These are phyloP conservation scores for Panaeolus cyanescens DNA, from an alignment of 768 basidiomycete species.

Conservation along the genomic window DNA sequence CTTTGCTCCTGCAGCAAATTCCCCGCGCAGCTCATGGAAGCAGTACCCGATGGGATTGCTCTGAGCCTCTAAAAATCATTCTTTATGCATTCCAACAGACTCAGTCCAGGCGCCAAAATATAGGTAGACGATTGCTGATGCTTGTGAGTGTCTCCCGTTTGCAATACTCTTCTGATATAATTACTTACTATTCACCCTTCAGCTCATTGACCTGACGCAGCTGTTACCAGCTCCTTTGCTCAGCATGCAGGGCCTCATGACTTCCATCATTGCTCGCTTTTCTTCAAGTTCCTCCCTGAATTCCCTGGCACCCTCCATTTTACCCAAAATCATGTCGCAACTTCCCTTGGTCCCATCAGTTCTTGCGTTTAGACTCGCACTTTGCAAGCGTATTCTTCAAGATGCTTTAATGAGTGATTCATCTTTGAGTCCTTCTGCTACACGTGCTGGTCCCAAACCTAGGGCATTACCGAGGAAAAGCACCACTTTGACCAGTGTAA, in stretches of 20 bases:
- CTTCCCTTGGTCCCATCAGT: slow-evolving; percentile 35
- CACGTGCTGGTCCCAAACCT: neutral
- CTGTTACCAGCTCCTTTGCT: slow-evolving; percentile 7
- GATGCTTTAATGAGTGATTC: slow-evolving; percentile 4
- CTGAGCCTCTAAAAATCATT: slow-evolving; percentile 23
- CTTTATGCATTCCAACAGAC: slow-evolving; percentile 22
- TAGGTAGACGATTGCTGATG: slow-evolving; percentile 13
- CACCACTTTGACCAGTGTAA: neutral
- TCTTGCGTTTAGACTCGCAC: slow-evolving; percentile 41
- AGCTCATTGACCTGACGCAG: slow-evolving; percentile 13
- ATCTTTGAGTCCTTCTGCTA: neutral
- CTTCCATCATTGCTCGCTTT: slow-evolving; percentile 11
- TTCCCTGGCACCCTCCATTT: slow-evolving; percentile 20
- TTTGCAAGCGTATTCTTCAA: slow-evolving; percentile 38
- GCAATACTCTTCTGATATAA: neutral
- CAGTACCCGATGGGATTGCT: slow-evolving; percentile 15
- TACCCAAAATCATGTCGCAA: slow-evolving; percentile 13
- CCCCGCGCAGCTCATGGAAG: slow-evolving; percentile 11
- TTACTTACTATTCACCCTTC: neutral
- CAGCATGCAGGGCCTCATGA: slow-evolving; percentile 9
- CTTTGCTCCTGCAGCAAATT: slow-evolving; percentile 9
- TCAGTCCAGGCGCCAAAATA: slow-evolving; percentile 17
- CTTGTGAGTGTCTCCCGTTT: slow-evolving; percentile 16
- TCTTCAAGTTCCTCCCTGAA: slow-evolving; percentile 23
- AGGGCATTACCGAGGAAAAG: neutral